Evolutionary conservation across 2,329 filamentous ascomycete species (phyloP).

Genomic region (Berkeleyomyces rouxiae): DNA sequence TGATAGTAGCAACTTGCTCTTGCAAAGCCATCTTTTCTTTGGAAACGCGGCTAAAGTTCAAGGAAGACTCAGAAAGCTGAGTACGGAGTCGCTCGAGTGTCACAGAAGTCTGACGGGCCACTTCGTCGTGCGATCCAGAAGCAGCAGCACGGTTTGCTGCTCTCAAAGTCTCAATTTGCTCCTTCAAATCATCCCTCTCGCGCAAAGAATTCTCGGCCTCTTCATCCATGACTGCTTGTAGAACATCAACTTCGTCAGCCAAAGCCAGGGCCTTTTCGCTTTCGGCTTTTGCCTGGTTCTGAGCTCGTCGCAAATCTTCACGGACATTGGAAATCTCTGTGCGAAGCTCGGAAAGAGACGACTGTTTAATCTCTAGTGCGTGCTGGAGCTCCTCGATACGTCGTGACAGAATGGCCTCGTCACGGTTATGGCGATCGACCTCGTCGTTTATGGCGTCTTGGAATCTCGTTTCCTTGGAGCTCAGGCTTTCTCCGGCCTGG

Average conservation of each 20-base stretch:
- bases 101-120: constrained; percentile 8
- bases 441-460: constrained; percentile 55
- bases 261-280: constrained; percentile 49
- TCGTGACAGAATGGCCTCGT: constrained; percentile 52
- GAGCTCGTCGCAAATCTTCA: constrained; percentile 53
- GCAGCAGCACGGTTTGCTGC: constrained; percentile 13
- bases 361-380: constrained; percentile 50
- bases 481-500: constrained; percentile 48
- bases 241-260: constrained; percentile 60
- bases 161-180: constrained; percentile 19
- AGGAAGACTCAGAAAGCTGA: constrained; percentile 40
- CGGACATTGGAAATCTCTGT: constrained; percentile 48
- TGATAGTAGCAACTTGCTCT: constrained; percentile 42
- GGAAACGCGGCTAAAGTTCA: constrained; percentile 37
- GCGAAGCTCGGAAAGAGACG: constrained; percentile 47
- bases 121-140: constrained; percentile 18
- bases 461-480: constrained; percentile 49
- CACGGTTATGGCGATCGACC: constrained; percentile 51
- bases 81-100: constrained; percentile 33
- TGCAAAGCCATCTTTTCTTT: constrained; percentile 48
- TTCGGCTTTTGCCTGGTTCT: constrained; percentile 44
- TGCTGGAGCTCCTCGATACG: constrained; percentile 60
- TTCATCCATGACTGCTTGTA: constrained; percentile 49
- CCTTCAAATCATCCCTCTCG: constrained; percentile 18
- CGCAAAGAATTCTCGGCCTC: constrained; percentile 39